Base-by-base conservation (phyloP, 164 flowering plant genomes). In the Chimonanthus salicifolius region DNA sequence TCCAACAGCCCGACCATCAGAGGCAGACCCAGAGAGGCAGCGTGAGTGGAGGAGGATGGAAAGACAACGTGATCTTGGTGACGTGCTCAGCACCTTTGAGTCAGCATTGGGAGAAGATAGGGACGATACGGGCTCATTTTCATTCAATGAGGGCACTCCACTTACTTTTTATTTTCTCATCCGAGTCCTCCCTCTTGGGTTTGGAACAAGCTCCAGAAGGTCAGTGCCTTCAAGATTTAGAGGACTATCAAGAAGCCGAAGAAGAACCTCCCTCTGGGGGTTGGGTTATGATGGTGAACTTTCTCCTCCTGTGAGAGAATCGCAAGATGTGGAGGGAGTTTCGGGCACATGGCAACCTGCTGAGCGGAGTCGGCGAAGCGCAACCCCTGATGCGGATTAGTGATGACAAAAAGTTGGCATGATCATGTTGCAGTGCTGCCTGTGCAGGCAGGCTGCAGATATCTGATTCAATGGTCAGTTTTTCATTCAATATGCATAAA, bases 61-160 rank as follows among this genome's bases (percentile, higher is more conserved):
- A 78, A 79, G 90, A n/a, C 91, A 93, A 76, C 86, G 94, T 73
- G 98, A 93, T 76, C 75, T 90, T 4, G 94, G 91, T 3, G 98
- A 95, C 80, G 80, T 93, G 76, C 80, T 95, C 7, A 95, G 97
- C 81, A 88, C 99, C 3, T 83, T 94, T 13, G 90, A 85, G 63
- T 87, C 93, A 16, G 83, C 92, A 6, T 75, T 90, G 60, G 87
- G 83, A 18, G 95, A 86, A 15, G 92, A 87, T 20, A 78, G 78
- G 71, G 79, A 58, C 8, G 67, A 48, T 58, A 77, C 16, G 7
- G 71, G 69, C 4, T 54, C 82, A 3, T 6, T 54, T 11, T 54
- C 60, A 13, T 54, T 54, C 11, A 84, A 85, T 65, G 90, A 85
- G 9, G 87, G 92, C 6, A 82, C 85, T 45, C 86, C 75, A 89